These are phyloP conservation scores for Eutypella sp. DNA, from an alignment of 2,329 filamentous ascomycete genomes.

Conservation along the genomic window DNA sequence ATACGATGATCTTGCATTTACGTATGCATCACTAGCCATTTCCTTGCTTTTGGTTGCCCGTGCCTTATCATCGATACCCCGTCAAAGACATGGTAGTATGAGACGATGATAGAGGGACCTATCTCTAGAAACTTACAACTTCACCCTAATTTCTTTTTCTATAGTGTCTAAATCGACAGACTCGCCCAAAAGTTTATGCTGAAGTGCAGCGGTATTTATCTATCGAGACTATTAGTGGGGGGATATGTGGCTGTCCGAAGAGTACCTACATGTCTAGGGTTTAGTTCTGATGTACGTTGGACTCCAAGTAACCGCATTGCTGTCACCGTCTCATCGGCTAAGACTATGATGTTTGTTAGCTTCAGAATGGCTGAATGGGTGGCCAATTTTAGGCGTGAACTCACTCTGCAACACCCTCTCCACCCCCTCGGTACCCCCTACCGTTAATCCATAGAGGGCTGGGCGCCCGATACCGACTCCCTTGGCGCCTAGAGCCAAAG, in stretches of 20 bases:
- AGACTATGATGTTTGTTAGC: conserved; percentile 10
- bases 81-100: background rate
- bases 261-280: conserved; percentile 17
- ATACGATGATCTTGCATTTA: background rate
- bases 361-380: background rate
- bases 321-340: conserved; percentile 21
- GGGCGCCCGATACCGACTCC: conserved; percentile 39
- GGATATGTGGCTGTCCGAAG: background rate
- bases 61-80: background rate
- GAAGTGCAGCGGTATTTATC: background rate
- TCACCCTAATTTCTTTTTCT: background rate
- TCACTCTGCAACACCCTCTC: conserved; percentile 51
- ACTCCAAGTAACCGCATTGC: conserved; percentile 23
- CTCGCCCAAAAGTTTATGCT: background rate
- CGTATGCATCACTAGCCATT: background rate
- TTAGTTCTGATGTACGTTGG: conserved; percentile 15
- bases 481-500: conserved; percentile 32
- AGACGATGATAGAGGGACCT: background rate
- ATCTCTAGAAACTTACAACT: background rate
- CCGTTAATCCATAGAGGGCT: conserved; percentile 38
- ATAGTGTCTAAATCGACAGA: background rate
- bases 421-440: conserved; percentile 54
- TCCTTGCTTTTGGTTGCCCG: background rate
- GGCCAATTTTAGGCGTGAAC: conserved; percentile 18
- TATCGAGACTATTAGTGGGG: background rate